phyloP scores from a whole-genome alignment of 768 basidiomycete genomes.

The Suillus occidentalis region DNA sequence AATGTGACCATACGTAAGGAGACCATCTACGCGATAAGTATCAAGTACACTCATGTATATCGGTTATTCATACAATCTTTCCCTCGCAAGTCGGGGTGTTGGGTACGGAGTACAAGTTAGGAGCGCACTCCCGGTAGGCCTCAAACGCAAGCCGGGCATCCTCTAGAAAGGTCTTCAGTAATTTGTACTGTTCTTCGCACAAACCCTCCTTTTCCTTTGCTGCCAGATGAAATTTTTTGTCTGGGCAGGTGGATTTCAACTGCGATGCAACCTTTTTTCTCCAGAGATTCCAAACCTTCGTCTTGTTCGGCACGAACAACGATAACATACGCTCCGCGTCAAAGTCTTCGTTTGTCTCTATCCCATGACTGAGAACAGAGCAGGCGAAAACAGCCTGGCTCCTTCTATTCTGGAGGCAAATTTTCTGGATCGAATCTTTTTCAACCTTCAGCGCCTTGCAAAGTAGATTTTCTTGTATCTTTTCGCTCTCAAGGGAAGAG shows the following conservation, averaged over 20 bases:
- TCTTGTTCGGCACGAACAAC: constrained; percentile 24
- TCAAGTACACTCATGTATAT: neutral
- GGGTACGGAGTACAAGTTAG: neutral
- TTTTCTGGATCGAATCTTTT: constrained; percentile 15
- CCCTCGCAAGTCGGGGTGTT: neutral
- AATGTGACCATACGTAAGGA: neutral
- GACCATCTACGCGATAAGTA: neutral
- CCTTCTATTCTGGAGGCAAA: constrained; percentile 22
- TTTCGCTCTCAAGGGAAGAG: constrained; percentile 38
- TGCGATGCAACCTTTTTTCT: constrained; percentile 21
- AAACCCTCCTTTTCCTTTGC: constrained; percentile 14
- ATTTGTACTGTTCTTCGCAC: constrained; percentile 6
- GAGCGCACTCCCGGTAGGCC: constrained; percentile 8
- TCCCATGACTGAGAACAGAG: constrained; percentile 25
- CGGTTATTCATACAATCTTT: neutral
- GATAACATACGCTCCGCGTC: constrained; percentile 19
- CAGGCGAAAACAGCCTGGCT: constrained; percentile 25
- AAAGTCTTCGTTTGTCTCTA: constrained; percentile 8
- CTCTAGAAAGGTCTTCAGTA: constrained; percentile 13
- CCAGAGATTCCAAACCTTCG: constrained; percentile 26
- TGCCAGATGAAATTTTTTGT: constrained; percentile 4
- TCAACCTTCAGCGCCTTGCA: constrained; percentile 17
- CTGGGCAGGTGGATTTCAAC: constrained; percentile 11
- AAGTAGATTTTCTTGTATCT: constrained; percentile 23
- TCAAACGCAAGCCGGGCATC: constrained; percentile 21